Evolutionary conservation across 2,329 filamentous ascomycete genomes (phyloP).

Genomic region (Ilyonectria sp.): DNA sequence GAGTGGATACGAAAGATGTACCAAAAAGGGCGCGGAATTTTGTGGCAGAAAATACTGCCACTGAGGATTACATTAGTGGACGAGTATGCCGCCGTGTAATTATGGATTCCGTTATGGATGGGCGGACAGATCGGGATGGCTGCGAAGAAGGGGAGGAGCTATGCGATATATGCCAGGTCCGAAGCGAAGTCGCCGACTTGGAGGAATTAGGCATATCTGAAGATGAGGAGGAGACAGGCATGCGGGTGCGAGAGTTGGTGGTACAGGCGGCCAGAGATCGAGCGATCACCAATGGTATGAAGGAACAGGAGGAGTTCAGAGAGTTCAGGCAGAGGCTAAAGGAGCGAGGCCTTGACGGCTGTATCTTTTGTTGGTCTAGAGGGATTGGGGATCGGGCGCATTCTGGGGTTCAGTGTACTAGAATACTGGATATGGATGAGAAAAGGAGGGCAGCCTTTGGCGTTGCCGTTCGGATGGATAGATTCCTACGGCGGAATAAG

Average conservation of each 20-base stretch:
- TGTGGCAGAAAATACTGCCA: not conserved
- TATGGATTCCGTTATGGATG: slow-evolving; percentile 24
- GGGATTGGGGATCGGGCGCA: not conserved
- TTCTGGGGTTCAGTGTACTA: not conserved
- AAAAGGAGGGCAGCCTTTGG: not conserved
- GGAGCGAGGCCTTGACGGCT: not conserved
- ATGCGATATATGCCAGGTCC: slow-evolving; percentile 19
- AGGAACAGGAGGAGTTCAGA: not conserved
- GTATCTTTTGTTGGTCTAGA: slow-evolving; percentile 1
- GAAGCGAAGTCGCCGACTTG: not conserved
- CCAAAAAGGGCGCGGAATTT: slow-evolving; percentile 9
- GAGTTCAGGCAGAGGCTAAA: not conserved
- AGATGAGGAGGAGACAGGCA: not conserved
- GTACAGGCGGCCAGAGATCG: not conserved
- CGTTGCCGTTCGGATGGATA: not conserved
- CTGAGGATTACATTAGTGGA: slow-evolving; percentile 6
- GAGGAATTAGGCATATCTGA: not conserved
- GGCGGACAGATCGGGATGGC: not conserved
- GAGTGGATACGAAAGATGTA: not conserved
- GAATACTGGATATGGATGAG: not conserved
- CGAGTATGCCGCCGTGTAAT: slow-evolving; percentile 4
- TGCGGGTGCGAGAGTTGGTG: not conserved
- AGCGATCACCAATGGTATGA: not conserved
- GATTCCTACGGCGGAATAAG: not conserved
- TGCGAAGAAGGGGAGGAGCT: slow-evolving; percentile 23